Evolutionary conservation across 1,284 basidiomycete species (phyloP).

Genomic region (Apiotrichum veenhuisii): DNA sequence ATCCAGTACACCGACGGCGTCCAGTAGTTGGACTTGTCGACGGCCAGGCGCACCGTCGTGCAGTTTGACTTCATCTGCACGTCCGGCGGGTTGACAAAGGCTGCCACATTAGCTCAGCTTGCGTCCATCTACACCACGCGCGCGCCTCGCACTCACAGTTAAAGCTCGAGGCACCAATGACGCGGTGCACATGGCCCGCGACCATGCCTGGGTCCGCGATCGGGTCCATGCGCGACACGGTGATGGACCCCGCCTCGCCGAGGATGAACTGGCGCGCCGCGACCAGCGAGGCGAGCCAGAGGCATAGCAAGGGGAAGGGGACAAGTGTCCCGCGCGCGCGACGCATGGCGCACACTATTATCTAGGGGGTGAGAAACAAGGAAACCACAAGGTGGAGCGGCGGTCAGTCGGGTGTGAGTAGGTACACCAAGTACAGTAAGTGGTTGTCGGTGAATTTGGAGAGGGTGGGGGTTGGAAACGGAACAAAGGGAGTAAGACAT

Average conservation of each 20-base stretch:
- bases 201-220: constrained; percentile 42
- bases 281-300: neutral
- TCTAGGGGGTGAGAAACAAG: too few relatives aligned
- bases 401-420: too few relatives aligned
- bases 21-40: constrained; percentile 48
- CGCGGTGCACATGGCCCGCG: constrained; percentile 44
- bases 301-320: neutral
- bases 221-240: constrained; percentile 44
- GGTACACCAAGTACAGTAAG: too few relatives aligned
- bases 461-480: too few relatives aligned
- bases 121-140: too few relatives aligned
- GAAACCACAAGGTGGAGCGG: too few relatives aligned
- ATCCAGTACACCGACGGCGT: constrained; percentile 50
- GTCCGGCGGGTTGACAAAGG: constrained; percentile 20
- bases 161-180: constrained; percentile 44
- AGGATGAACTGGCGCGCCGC: constrained; percentile 25
- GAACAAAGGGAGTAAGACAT: too few relatives aligned
- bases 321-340: too few relatives aligned
- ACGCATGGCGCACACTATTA: too few relatives aligned
- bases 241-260: constrained; percentile 28
- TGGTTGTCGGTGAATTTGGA: too few relatives aligned
- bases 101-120: constrained; percentile 7
- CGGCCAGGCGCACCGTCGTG: constrained; percentile 21
- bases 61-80: constrained; percentile 29
- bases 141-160: constrained; percentile 29